Evolutionary conservation across 768 basidiomycete genomes (phyloP).

Genomic region (Boletus rubroflammeus): DNA sequence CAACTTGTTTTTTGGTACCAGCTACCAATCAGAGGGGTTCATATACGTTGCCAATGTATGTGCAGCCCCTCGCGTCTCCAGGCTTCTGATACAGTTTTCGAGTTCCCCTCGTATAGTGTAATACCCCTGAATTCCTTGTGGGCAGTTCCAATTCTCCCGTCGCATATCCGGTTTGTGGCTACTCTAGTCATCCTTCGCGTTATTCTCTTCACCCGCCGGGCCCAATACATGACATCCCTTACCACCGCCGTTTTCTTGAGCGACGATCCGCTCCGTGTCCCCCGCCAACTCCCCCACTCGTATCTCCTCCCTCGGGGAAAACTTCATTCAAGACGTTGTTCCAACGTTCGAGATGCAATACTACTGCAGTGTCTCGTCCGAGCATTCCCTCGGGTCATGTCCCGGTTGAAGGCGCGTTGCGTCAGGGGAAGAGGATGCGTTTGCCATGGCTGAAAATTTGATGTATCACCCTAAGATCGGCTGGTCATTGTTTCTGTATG

Average conservation of each 20-base stretch:
- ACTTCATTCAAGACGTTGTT: slow-evolving; percentile 25
- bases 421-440: slow-evolving; percentile 29
- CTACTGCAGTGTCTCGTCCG: slow-evolving; percentile 12
- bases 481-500: slow-evolving; percentile 19
- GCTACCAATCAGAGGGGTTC: slow-evolving; percentile 16
- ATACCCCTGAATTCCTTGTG: slow-evolving; percentile 31
- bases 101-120: slow-evolving; percentile 6
- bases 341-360: slow-evolving; percentile 27
- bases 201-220: slow-evolving; percentile 1
- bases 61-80: not conserved
- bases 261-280: slow-evolving; percentile 21
- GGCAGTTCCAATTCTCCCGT: slow-evolving; percentile 31
- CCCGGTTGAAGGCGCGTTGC: slow-evolving; percentile 20
- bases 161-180: slow-evolving; percentile 30
- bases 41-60: slow-evolving; percentile 30
- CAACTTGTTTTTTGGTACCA: not conserved
- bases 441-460: slow-evolving; percentile 31
- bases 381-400: slow-evolving; percentile 15
- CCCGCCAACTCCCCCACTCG: slow-evolving; percentile 7
- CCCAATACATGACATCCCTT: slow-evolving; percentile 5
- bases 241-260: slow-evolving; percentile 7
- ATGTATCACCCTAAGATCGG: slow-evolving; percentile 11
- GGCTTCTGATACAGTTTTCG: not conserved
- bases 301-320: slow-evolving; percentile 16
- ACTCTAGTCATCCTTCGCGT: slow-evolving; percentile 25